phyloP scores from a whole-genome alignment of 2,329 filamentous ascomycete species.

The Didymellaceae sp. region DNA sequence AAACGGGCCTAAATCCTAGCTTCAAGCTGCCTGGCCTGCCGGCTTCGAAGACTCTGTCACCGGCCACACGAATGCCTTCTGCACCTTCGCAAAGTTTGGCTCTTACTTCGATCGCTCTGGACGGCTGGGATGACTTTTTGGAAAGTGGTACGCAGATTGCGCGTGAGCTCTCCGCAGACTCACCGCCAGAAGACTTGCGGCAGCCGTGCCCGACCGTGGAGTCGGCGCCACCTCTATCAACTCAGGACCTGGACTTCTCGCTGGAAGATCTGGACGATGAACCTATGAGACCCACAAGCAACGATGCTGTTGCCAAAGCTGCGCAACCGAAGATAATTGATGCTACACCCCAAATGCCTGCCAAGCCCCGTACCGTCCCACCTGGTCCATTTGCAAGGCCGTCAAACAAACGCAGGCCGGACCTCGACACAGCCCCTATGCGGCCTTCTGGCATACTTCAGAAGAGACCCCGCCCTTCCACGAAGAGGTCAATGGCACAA shows the following conservation, averaged over 20 bases:
- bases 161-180: conserved; percentile 47
- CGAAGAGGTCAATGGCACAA: conserved; percentile 7
- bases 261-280: conserved; percentile 50
- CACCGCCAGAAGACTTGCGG: too few species aligned
- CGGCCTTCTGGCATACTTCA: neutral
- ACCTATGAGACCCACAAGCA: neutral
- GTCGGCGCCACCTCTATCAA: conserved; percentile 42
- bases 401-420: conserved; percentile 10
- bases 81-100: neutral
- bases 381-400: conserved; percentile 9
- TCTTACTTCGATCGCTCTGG: conserved; percentile 4
- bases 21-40: conserved; percentile 39
- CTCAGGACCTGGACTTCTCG: conserved; percentile 50
- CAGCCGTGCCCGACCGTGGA: conserved; percentile 1
- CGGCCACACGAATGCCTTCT: neutral
- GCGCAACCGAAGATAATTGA: neutral
- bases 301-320: neutral
- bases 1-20: conserved; percentile 20
- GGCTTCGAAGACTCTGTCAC: conserved; percentile 26
- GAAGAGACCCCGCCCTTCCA: neutral
- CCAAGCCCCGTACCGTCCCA: conserved; percentile 1
- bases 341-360: neutral
- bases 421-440: neutral
- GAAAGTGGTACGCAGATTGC: conserved; percentile 56
- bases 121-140: conserved; percentile 51